Percentiles rank a stretch among this genome's conserved stretches.
Conservation (phyloP, 2,329 filamentous ascomycete species). For the Xylaria sp. region DNA sequence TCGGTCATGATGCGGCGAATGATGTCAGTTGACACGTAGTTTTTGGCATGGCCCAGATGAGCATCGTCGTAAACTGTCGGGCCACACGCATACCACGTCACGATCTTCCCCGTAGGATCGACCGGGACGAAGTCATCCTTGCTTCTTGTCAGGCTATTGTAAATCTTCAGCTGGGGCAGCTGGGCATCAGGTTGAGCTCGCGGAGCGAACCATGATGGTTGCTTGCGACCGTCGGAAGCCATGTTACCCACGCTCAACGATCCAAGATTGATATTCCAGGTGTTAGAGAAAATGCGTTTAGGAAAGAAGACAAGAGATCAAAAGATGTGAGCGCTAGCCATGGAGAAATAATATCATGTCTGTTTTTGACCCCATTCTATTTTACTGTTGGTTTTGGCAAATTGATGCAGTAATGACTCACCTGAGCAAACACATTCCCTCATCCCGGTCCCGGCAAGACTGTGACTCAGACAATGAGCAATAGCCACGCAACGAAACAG, state of each 20-base stretch:
- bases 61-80: slow-evolving; percentile 80
- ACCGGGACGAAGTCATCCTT: slow-evolving; percentile 77
- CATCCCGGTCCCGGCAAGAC: neutral
- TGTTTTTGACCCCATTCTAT: neutral
- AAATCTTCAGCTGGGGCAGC: slow-evolving; percentile 57
- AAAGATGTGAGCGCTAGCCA: slow-evolving; percentile 3
- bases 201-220: slow-evolving; percentile 11
- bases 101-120: slow-evolving; percentile 68
- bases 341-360: neutral
- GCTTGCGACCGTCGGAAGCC: slow-evolving; percentile 16
- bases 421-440: neutral
- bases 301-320: neutral
- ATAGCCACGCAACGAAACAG: neutral
- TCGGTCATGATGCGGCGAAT: slow-evolving; percentile 80
- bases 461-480: neutral
- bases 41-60: slow-evolving; percentile 81
- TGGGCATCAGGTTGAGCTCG: slow-evolving; percentile 9
- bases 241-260: neutral
- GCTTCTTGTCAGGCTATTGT: slow-evolving; percentile 80
- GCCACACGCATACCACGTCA: slow-evolving; percentile 85
- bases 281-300: neutral
- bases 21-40: slow-evolving; percentile 90
- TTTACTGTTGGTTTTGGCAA: slow-evolving; percentile 1
- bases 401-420: slow-evolving; percentile 7
- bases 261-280: neutral